Conservation (phyloP, 169 alveolate species). For the Plasmodium adleri region DNA sequence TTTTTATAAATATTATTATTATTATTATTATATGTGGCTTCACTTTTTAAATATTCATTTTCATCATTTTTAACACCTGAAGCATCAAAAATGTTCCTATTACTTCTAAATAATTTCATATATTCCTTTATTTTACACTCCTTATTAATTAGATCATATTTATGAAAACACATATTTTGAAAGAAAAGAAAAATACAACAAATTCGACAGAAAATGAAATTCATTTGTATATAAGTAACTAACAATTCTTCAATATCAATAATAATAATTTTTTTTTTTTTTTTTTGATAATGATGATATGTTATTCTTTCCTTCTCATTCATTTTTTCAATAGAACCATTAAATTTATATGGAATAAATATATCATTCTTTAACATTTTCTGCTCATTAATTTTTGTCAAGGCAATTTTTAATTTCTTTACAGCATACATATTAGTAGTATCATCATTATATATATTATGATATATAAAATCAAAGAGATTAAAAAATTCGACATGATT, state of each 20-base stretch:
- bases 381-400: background rate
- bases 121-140: slow-evolving; percentile 19
- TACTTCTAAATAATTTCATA: slow-evolving; percentile 45
- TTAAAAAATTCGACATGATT: slow-evolving; percentile 61
- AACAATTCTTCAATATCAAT: slow-evolving; percentile 73
- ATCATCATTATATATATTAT: background rate
- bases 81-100: slow-evolving; percentile 56
- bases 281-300: background rate
- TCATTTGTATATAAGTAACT: slow-evolving; percentile 64
- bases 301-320: background rate
- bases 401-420: slow-evolving; percentile 11
- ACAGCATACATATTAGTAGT: background rate
- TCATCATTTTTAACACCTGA: slow-evolving; percentile 23
- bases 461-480: slow-evolving; percentile 21
- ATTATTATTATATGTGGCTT: background rate
- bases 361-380: background rate
- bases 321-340: background rate
- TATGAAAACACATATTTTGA: slow-evolving; percentile 70
- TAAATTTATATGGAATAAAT: background rate
- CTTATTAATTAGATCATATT: slow-evolving; percentile 51
- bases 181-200: slow-evolving; percentile 68
- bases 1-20: background rate
- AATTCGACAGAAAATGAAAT: slow-evolving; percentile 58
- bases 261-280: slow-evolving; percentile 29
- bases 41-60: background rate